A percentile compares a stretch with the other conserved stretches of the same genome.
These are phyloP conservation scores for Diversispora eburnea DNA, from an alignment of 192 early-diverging fungal species.

Conservation along the genomic window DNA sequence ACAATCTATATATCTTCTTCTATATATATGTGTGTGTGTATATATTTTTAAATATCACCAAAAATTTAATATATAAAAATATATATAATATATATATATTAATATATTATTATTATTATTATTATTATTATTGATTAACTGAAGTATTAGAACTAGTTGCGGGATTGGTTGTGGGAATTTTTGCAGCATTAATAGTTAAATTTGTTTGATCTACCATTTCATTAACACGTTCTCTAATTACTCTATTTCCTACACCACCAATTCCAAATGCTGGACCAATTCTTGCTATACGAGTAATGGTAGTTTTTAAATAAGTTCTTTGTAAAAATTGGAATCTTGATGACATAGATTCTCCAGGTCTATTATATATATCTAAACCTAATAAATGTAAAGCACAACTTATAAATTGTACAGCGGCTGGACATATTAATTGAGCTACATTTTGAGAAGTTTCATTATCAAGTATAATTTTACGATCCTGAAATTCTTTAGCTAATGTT, in stretches of 20 bases:
- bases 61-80: too few species aligned
- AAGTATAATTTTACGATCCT: not conserved
- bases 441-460: constrained; percentile 2
- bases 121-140: too few species aligned
- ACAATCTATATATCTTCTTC: too few species aligned
- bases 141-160: too few species aligned
- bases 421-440: constrained; percentile 38
- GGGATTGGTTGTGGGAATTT: too few species aligned
- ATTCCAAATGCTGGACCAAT: constrained; percentile 48
- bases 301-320: constrained; percentile 39
- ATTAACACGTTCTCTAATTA: constrained; percentile 17
- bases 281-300: constrained; percentile 40
- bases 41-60: too few species aligned
- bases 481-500: constrained; percentile 22
- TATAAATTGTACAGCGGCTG: constrained; percentile 39
- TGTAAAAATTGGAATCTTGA: constrained; percentile 30
- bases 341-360: not conserved
- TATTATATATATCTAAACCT: constrained; percentile 47
- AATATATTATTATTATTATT: too few species aligned
- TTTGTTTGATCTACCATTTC: not conserved
- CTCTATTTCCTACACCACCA: constrained; percentile 42
- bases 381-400: constrained; percentile 43
- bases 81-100: too few species aligned
- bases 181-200: too few species aligned
- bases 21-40: too few species aligned